phyloP scores from a whole-genome alignment of 2,329 filamentous ascomycete species.

The Hymenoscyphus linearis region DNA sequence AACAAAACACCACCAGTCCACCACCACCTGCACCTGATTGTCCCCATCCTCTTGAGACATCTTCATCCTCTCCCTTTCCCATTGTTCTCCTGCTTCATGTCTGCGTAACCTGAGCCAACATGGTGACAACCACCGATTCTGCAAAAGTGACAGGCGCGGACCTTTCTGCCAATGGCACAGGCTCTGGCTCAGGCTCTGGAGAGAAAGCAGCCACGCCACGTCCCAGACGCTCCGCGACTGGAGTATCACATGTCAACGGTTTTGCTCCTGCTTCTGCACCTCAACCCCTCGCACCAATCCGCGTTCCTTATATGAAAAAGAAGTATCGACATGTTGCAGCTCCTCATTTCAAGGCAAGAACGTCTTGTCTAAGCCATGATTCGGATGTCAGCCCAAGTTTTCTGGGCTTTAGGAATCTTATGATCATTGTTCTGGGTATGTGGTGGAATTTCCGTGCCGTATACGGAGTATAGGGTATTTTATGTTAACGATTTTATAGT shows the following conservation, averaged over 20 bases:
- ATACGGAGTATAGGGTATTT: not conserved
- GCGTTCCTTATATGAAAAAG: slow-evolving; percentile 35
- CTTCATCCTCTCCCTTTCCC: not conserved
- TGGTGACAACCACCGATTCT: slow-evolving; percentile 9
- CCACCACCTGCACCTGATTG: not conserved
- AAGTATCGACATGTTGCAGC: slow-evolving; percentile 93
- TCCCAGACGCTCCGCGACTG: slow-evolving; percentile 1
- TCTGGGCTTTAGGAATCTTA: slow-evolving; percentile 89
- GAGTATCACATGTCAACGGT: slow-evolving; percentile 24
- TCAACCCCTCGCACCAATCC: slow-evolving; percentile 24
- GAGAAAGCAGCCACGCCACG: slow-evolving; percentile 21
- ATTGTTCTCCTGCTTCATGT: slow-evolving; percentile 1
- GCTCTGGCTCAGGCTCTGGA: not conserved
- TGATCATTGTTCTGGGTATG: slow-evolving; percentile 85
- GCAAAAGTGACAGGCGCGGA: slow-evolving; percentile 23
- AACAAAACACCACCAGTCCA: not conserved
- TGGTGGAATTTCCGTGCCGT: slow-evolving; percentile 2
- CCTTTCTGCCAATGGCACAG: slow-evolving; percentile 8
- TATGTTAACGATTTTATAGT: slow-evolving; percentile 45
- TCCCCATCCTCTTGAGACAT: not conserved
- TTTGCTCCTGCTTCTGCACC: slow-evolving; percentile 10
- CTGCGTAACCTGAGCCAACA: not conserved
- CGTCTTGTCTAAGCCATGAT: slow-evolving; percentile 85
- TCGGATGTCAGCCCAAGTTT: slow-evolving; percentile 72
- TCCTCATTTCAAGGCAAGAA: slow-evolving; percentile 65